Evolutionary conservation across 192 early-diverging fungal species (phyloP), one percentile per base, ranked within the genome.

Genomic region (Coemansia sp.): DNA sequence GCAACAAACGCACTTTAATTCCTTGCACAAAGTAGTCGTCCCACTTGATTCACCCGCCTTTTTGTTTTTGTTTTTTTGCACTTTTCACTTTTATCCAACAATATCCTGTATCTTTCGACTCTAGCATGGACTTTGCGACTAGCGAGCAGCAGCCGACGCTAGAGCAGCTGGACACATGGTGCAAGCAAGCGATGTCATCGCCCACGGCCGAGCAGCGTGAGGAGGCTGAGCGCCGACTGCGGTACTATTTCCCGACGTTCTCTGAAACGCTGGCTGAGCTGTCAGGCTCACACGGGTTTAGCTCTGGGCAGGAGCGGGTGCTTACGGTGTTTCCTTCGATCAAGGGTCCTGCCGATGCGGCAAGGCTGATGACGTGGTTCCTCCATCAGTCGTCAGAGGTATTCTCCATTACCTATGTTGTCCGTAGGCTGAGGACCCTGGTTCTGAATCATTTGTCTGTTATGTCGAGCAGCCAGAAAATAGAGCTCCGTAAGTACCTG

Each of bases 171-270:
- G 81, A 84, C 52, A 66, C 46, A 39, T 81, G 73, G 69, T 89
- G 90, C 72, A 85, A 89, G 64, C 86, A 87, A n/a, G 86, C 90
- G 9, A 86, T 89, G 64, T 87, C 87, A 63, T 78, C 89, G 26
- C 83, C 87, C 24, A 75, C 77, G 26, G 76, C 79, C 24, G 82
- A 87, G 69, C 75, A 83, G 71, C 89, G 90, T 48, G 68, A 78
- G 33, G 85, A 89, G 66, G 89, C 89, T 14, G 92, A 95, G 72
- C 79, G 85, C 49, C 74, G 88, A 46, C 81, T 95, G 49, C 89
- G 92, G 55, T 84, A 89, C 70, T 88, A 85, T 46, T 95, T 95
- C 62, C 93, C 93, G 44, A 93, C 93, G 24, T 95, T 95, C 72
- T 87, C 91, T 8, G 90, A 92, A 62, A 72, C 73, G 20, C 66